phyloP scores from a whole-genome alignment of 208 protist species.

The Phytomonas sp. region DNA sequence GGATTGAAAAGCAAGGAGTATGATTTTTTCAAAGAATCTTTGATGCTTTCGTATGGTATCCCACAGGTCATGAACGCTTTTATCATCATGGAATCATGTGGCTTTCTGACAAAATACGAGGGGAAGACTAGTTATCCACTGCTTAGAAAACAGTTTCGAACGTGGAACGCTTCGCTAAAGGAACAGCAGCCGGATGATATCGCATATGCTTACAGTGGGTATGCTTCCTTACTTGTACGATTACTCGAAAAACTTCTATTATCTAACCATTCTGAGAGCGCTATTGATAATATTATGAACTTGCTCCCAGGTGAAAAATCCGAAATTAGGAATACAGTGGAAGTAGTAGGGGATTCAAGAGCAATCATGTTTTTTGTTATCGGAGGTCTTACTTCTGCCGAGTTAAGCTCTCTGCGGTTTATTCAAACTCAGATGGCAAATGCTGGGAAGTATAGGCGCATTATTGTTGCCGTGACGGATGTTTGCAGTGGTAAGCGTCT shows the following conservation, averaged over 20 bases:
- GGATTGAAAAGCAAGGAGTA: slow-evolving; percentile 67
- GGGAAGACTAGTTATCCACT: slow-evolving; percentile 35
- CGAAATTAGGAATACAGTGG: slow-evolving; percentile 38
- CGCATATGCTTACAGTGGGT: slow-evolving; percentile 66
- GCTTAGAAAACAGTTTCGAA: slow-evolving; percentile 43
- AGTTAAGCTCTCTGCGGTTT: slow-evolving; percentile 89
- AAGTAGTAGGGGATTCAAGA: slow-evolving; percentile 21
- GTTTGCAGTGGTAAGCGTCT: slow-evolving; percentile 52
- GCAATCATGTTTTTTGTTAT: slow-evolving; percentile 87
- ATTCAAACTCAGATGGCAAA: slow-evolving; percentile 46
- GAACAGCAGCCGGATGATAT: slow-evolving; percentile 65
- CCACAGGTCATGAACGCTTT: slow-evolving; percentile 58
- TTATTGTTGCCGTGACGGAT: slow-evolving; percentile 55
- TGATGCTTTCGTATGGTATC: slow-evolving; percentile 85
- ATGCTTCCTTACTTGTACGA: slow-evolving; percentile 54
- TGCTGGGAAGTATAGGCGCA: slow-evolving; percentile 25
- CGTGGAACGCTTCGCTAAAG: slow-evolving; percentile 45
- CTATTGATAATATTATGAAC: slow-evolving; percentile 24
- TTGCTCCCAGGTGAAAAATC: slow-evolving; percentile 40
- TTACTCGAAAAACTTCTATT: slow-evolving; percentile 40
- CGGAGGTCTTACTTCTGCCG: slow-evolving; percentile 89
- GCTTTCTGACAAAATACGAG: slow-evolving; percentile 35
- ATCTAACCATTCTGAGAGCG: slow-evolving; percentile 33
- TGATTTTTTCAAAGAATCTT: slow-evolving; percentile 49
- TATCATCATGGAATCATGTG: slow-evolving; percentile 45